Base-by-base conservation (phyloP, 2,329 filamentous ascomycete species). In the Pseudogymnoascus sp. region DNA sequence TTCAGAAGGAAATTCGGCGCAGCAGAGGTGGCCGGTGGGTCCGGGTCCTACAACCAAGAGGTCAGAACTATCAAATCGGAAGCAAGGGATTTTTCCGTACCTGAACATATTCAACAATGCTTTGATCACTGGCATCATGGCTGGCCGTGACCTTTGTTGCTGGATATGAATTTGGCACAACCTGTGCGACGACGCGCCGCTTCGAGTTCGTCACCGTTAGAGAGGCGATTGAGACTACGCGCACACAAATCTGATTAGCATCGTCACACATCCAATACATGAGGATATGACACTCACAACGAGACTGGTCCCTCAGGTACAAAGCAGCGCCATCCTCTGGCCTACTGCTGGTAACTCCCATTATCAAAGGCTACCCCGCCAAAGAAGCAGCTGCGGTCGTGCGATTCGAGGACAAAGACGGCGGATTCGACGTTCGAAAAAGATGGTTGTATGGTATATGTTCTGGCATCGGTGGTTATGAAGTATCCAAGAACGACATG, bases 331-430 rank as follows among this genome's bases (percentile, higher is more conserved):
- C 89, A 70, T 96, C 92, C 69, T 95, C 92, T 69, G 86, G 85
- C 75, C 85, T 88, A 79, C 92, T 96, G 74, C 84, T 86, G 75
- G 96, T 86, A 78, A 88, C 91, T 71, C 94, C 94, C 94, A 99
- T 99, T 73, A 73, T 34, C 7, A 34, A 57, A 67, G 62, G 35
- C 62, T 69, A 68, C 68, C 69, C 68, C 69, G 66, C 67, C 64
- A 69, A 57, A 55, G 33, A 35, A 37, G 28, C 35, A 12, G 57
- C 37, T 15, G 30, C 57, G n/a, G 45, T 52, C 8, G 45, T 30
- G 23, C n/a, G 30, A 26, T 52, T 52, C 26, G 45, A 23, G 45
- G 23, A 52, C 23, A 52, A 30, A 30, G 45, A 9, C 45, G 45
- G 23, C 15, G 5, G 26, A 52, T 18, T 30, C n/a, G 45, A 52